These are phyloP conservation scores for Phylloporus sp. DNA, from an alignment of 1,284 basidiomycete genomes.

Conservation along the genomic window DNA sequence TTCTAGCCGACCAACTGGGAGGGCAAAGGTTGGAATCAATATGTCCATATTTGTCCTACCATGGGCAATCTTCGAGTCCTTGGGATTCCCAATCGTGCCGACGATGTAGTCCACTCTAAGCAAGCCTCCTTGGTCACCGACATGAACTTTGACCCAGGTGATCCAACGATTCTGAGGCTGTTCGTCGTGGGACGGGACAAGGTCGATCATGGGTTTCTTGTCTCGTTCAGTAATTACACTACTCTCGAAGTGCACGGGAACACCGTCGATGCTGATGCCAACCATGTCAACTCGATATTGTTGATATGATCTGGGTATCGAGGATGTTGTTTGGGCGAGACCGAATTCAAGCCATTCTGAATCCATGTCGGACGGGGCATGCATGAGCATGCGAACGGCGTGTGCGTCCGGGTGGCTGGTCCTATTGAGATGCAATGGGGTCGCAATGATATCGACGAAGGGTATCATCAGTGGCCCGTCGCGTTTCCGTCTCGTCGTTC, in stretches of 20 bases:
- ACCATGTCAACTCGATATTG: conserved; percentile 57
- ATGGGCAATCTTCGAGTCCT: conserved; percentile 39
- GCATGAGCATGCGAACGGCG: conserved; percentile 59
- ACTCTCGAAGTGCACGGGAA: conserved; percentile 63
- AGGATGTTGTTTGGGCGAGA: conserved; percentile 49
- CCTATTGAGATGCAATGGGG: conserved; percentile 47
- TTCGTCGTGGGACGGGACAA: conserved; percentile 51
- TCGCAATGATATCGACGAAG: conserved; percentile 56
- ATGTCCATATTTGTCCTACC: conserved; percentile 46
- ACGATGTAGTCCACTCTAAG: conserved; percentile 70
- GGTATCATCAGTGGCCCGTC: conserved; percentile 68
- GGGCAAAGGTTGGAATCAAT: conserved; percentile 67
- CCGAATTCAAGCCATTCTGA: conserved; percentile 80
- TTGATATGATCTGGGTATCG: conserved; percentile 14
- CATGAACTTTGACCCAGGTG: conserved; percentile 64
- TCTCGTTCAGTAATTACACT: conserved; percentile 45
- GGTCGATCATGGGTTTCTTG: conserved; percentile 37
- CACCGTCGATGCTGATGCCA: conserved; percentile 63
- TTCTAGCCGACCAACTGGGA: conserved; percentile 67
- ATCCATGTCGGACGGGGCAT: conserved; percentile 57
- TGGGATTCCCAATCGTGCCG: conserved; percentile 26
- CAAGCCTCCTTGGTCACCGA: conserved; percentile 52
- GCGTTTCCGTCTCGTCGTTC: conserved; percentile 41
- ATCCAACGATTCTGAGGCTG: conserved; percentile 58
- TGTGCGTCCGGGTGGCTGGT: conserved; percentile 48